phyloP scores from a whole-genome alignment of 495 filamentous ascomycete genomes.

The Endocarpon pusillum region DNA sequence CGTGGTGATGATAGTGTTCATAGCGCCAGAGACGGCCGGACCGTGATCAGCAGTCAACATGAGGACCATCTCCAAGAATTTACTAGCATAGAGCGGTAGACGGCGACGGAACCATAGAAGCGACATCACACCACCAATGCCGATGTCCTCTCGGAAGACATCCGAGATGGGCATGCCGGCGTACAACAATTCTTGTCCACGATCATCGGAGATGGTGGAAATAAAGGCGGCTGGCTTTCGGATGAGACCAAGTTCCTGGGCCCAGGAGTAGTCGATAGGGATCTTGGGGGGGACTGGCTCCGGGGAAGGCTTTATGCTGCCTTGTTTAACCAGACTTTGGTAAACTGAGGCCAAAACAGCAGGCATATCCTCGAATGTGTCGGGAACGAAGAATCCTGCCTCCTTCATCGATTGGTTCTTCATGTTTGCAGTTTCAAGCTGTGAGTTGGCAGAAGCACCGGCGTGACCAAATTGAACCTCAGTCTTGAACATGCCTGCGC shows the following conservation, averaged over 20 bases:
- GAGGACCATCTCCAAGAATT: slow-evolving; percentile 99
- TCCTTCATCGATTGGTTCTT: slow-evolving; percentile 97
- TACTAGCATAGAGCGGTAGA: slow-evolving; percentile 87
- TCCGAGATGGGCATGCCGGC: slow-evolving; percentile 99
- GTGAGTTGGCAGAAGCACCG: slow-evolving; percentile 95
- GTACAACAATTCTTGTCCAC: slow-evolving; percentile 97
- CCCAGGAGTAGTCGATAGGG: slow-evolving; percentile 99
- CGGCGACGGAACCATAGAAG: slow-evolving; percentile 98
- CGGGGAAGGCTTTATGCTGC: slow-evolving; percentile 64
- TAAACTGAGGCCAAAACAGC: slow-evolving; percentile 58
- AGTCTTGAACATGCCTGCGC: slow-evolving; percentile 98
- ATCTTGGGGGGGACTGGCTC: slow-evolving; percentile 97
- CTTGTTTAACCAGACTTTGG: slow-evolving; percentile 63
- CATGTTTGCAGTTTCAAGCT: slow-evolving; percentile 85
- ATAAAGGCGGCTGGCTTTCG: slow-evolving; percentile 99
- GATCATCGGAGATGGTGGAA: slow-evolving; percentile 98
- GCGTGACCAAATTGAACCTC: slow-evolving; percentile 99
- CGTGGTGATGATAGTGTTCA: slow-evolving; percentile 99
- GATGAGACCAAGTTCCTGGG: slow-evolving; percentile 96
- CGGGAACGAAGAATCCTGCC: slow-evolving; percentile 82
- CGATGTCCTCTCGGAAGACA: slow-evolving; percentile 97
- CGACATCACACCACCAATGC: slow-evolving; percentile 99
- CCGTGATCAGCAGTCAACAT: slow-evolving; percentile 99
- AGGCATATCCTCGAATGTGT: slow-evolving; percentile 95
- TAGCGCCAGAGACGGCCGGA: slow-evolving; percentile 94